Conservation (phyloP, 768 basidiomycete genomes). For the Suillus subalutaceus region DNA sequence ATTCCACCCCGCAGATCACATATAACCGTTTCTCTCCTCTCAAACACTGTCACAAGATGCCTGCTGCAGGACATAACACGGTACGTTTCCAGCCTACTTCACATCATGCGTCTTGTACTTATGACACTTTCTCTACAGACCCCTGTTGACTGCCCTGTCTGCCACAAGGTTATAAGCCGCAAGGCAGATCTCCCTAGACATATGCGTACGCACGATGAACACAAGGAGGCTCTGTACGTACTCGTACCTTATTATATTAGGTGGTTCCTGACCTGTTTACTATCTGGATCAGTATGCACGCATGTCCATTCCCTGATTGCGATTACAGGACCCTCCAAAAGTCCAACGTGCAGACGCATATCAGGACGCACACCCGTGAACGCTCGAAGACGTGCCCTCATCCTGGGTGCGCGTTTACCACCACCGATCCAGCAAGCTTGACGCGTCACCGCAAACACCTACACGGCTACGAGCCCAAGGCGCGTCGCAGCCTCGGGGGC, state of each 20-base stretch:
- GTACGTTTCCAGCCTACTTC: not conserved
- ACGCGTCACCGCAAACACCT: constrained; percentile 23
- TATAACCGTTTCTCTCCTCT: not conserved
- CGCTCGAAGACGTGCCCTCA: constrained; percentile 22
- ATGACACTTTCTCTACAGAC: constrained; percentile 11
- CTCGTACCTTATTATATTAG: not conserved
- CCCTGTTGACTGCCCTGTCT: constrained; percentile 17
- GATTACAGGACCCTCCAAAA: constrained; percentile 26
- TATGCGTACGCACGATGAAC: constrained; percentile 23
- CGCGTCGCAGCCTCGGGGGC: not conserved
- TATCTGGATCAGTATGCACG: constrained; percentile 24
- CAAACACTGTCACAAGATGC: not conserved
- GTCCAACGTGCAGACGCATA: constrained; percentile 30
- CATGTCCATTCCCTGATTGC: constrained; percentile 26
- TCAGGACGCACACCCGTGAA: constrained; percentile 25
- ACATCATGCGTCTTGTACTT: not conserved
- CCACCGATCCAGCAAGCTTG: constrained; percentile 27
- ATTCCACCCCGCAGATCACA: not conserved
- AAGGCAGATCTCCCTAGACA: constrained; percentile 32
- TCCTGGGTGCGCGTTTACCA: constrained; percentile 19
- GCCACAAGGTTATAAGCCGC: constrained; percentile 22
- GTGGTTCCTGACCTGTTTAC: not conserved
- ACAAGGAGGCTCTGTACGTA: constrained; percentile 30
- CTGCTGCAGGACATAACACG: not conserved
- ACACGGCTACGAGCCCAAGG: constrained; percentile 23